Base-by-base conservation (phyloP, 2,329 filamentous ascomycete species). In the Samsoniella hepiali region DNA sequence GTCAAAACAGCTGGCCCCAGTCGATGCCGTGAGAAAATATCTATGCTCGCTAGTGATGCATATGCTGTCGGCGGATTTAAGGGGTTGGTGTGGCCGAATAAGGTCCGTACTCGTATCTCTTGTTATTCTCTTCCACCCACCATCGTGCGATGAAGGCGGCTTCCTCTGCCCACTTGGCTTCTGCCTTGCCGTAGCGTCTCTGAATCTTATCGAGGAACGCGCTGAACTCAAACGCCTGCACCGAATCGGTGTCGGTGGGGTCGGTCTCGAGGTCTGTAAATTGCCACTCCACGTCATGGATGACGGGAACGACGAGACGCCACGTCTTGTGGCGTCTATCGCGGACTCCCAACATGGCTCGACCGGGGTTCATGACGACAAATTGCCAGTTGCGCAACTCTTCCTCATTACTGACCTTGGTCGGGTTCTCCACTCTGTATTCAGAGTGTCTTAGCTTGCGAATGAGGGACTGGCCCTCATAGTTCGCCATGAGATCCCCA, bases 101-200 rank as follows among this genome's bases (percentile, higher is more conserved):
- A 31, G 60, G 60, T 31, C 64, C 70, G 66, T 74, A 74, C 64
- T 71, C 71, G 70, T 72, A 76, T 58, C 74, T 71, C 65, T 71
- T 75, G 64, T 70, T 70, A 53, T 76, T 75, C 65, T 76, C 74
- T 58, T 75, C 73, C 7, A 75, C 71, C 67, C 72, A 76, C 73
- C 74, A 76, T 17, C 72, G 67, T 3, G 72, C 70, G 15, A 75
- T 65, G 36, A 73, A 73, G 3, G 73, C 70, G 1, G 70, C 74
- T 54, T 74, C 72, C 64, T 76, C 63, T 2, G 58, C 63, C 63
- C 63, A 65, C 5, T 34, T 31, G 3, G 63, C 58, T 11, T 44
- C 47, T 15, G 36, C 36, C 9, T 58, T 44, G 15, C 54, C 42
- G 42, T 62, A 34, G 15, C 53, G 50, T 2, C 29, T 34, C 40